These are phyloP conservation scores for Arthrobotrys musiformis DNA, from an alignment of 2,329 filamentous ascomycete genomes.

Conservation along the genomic window DNA sequence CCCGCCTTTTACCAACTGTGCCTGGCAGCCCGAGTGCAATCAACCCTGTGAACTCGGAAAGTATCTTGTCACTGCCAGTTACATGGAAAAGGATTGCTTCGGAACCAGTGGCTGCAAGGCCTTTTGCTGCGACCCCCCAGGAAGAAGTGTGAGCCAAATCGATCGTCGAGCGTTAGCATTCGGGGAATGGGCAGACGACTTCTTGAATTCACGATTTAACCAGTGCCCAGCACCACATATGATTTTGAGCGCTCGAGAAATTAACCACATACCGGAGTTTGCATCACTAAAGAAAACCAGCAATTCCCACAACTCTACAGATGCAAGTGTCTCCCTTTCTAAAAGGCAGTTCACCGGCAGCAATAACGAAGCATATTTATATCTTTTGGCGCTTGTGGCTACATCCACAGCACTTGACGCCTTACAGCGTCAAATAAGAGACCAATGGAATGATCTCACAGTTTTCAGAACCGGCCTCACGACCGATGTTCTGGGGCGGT, in stretches of 20 bases:
- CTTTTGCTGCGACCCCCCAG: constrained; percentile 10
- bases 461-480: constrained; percentile 8
- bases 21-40: constrained; percentile 13
- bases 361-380: constrained; percentile 6
- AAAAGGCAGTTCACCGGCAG: background rate
- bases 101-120: constrained; percentile 11
- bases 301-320: background rate
- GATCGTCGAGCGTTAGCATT: constrained; percentile 11
- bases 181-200: constrained; percentile 5
- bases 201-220: background rate
- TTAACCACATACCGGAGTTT: background rate
- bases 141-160: constrained; percentile 10
- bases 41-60: background rate
- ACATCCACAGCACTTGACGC: background rate
- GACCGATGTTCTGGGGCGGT: constrained; percentile 1
- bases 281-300: background rate
- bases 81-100: constrained; percentile 14
- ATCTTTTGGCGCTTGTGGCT: constrained; percentile 3
- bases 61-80: constrained; percentile 11
- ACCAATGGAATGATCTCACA: constrained; percentile 3
- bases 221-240: background rate
- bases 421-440: background rate
- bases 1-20: constrained; percentile 8
- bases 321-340: background rate
- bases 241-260: background rate